phyloP scores from a whole-genome alignment of 495 filamentous ascomycete species.

The Collariella sp. region DNA sequence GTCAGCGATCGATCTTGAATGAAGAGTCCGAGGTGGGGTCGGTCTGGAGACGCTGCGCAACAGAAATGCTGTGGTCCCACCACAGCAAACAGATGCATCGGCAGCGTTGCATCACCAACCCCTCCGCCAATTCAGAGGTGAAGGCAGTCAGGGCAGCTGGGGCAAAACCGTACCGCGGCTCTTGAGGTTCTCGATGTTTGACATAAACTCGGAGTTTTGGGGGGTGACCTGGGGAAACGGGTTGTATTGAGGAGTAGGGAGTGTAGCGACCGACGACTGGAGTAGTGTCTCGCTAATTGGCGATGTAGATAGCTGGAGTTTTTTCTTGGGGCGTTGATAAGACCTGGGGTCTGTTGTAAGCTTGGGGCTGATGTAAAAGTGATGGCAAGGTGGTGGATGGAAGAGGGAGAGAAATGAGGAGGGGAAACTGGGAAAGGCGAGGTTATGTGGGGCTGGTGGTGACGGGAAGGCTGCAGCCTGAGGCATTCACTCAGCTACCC shows the following conservation, averaged over 20 bases:
- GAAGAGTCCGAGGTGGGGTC: background rate
- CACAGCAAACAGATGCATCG: background rate
- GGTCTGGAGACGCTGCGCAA: background rate
- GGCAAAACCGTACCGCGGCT: conserved; percentile 72
- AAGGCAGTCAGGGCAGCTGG: background rate
- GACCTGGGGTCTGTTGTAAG: background rate
- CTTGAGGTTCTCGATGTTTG: conserved; percentile 85
- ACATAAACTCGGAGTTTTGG: conserved; percentile 82
- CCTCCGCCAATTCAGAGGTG: background rate
- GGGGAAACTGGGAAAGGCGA: conserved; percentile 24
- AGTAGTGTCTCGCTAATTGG: conserved; percentile 29
- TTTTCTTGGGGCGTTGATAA: background rate
- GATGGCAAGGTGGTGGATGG: conserved; percentile 17
- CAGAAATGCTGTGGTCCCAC: background rate
- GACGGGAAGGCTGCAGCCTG: too few species aligned
- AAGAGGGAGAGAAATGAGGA: conserved; percentile 15
- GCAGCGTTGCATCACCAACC: background rate
- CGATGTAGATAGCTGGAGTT: conserved; percentile 8
- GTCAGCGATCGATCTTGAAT: conserved; percentile 13
- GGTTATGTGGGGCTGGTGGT: conserved; percentile 13
- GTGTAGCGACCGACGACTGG: conserved; percentile 40
- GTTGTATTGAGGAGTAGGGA: conserved; percentile 27
- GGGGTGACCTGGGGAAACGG: conserved; percentile 40
- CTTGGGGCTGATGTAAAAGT: conserved; percentile 10
- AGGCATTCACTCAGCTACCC: too few species aligned